Evolutionary conservation across 1,284 basidiomycete species (phyloP).

Genomic region (Pseudozyma sp.): DNA sequence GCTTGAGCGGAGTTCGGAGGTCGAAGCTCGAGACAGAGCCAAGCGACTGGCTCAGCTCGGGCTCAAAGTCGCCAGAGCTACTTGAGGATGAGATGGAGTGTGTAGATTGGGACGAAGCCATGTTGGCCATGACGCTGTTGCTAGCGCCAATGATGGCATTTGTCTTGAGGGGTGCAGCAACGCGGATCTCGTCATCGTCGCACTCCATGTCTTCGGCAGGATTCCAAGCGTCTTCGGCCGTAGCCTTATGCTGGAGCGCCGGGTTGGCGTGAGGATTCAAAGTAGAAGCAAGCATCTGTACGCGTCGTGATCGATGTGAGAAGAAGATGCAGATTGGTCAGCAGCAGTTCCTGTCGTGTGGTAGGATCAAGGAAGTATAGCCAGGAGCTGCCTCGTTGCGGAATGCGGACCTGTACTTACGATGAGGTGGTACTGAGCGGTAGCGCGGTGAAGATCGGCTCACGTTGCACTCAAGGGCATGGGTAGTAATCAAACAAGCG

Average conservation of each 20-base stretch:
- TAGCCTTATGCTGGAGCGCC: conserved; percentile 23
- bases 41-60: conserved; percentile 56
- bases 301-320: not conserved
- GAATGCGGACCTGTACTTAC: conserved; percentile 4
- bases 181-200: conserved; percentile 30
- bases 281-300: conserved; percentile 37
- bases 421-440: conserved; percentile 12
- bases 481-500: not conserved
- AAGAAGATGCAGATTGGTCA: not conserved
- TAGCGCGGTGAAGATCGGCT: conserved; percentile 5
- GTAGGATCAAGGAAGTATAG: not conserved
- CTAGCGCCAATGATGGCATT: not conserved
- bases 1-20: conserved; percentile 55
- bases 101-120: conserved; percentile 40
- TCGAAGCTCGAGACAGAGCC: conserved; percentile 57
- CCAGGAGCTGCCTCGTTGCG: not conserved
- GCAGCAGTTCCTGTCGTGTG: conserved; percentile 7
- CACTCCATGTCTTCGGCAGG: conserved; percentile 51
- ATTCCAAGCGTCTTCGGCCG: conserved; percentile 27
- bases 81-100: conserved; percentile 51
- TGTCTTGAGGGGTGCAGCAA: conserved; percentile 16
- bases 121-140: conserved; percentile 32
- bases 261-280: conserved; percentile 15
- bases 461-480: conserved; percentile 18
- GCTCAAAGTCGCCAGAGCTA: conserved; percentile 41